A percentile compares a stretch with the other conserved stretches of the same genome.
Evolutionary conservation across 2,329 filamentous ascomycete species (phyloP).

Genomic region (Acrodontium crateriforme): DNA sequence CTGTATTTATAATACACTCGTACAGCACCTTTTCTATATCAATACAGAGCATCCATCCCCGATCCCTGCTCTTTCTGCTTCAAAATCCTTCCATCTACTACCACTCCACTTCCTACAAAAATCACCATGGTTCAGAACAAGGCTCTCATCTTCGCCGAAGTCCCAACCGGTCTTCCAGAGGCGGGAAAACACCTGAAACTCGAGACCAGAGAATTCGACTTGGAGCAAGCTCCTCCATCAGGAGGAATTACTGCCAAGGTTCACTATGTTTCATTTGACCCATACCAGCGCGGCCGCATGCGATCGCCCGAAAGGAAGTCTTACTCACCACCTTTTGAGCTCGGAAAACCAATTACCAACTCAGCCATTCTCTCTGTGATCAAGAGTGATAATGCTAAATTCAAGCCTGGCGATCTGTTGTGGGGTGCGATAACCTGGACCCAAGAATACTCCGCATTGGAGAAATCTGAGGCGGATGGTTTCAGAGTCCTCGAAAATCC

Average conservation of each 20-base stretch:
- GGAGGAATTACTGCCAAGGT: constrained; percentile 58
- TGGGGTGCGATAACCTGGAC: constrained; percentile 25
- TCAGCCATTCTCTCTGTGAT: constrained; percentile 52
- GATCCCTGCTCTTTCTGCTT: no score
- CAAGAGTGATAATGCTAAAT: constrained; percentile 51
- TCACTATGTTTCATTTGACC: constrained; percentile 65
- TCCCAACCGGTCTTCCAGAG: constrained; percentile 53
- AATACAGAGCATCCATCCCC: no score
- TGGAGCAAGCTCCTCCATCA: constrained; percentile 42
- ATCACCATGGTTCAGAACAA: constrained; percentile 51
- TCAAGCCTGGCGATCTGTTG: constrained; percentile 54
- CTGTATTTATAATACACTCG: no score
- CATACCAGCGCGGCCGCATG: constrained; percentile 74
- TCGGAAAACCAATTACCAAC: constrained; percentile 52
- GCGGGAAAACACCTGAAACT: constrained; percentile 56
- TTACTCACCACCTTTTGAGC: constrained; percentile 49
- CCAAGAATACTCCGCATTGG: constrained; percentile 50
- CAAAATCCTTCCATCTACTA: neutral
- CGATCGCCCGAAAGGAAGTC: constrained; percentile 49
- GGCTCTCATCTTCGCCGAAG: constrained; percentile 56
- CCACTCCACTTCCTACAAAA: constrained; percentile 1
- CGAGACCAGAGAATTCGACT: constrained; percentile 56
- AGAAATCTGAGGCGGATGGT: constrained; percentile 29
- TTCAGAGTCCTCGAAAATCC: constrained; percentile 43
- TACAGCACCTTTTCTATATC: no score